These are phyloP conservation scores for Paecilomyces dactylethromorphus DNA, from an alignment of 2,329 filamentous ascomycete species.

Conservation along the genomic window DNA sequence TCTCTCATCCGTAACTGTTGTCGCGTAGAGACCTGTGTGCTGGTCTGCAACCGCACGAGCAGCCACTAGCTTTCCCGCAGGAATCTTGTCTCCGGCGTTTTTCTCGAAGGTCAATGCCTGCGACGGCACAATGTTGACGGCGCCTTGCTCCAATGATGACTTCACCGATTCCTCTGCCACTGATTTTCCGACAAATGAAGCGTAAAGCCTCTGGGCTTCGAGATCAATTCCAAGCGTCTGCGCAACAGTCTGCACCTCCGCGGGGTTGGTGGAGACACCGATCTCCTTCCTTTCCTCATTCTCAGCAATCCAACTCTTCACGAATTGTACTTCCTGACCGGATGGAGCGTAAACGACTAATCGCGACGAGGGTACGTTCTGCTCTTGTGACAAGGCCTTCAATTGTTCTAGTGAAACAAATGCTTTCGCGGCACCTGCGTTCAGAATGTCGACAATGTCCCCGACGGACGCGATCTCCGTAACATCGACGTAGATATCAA, in stretches of 20 bases:
- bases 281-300: constrained; percentile 29
- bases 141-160: constrained; percentile 41
- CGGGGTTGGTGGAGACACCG: constrained; percentile 25
- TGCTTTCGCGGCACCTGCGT: constrained; percentile 76
- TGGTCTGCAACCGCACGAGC: constrained; percentile 74
- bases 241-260: constrained; percentile 32
- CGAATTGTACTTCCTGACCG: constrained; percentile 28
- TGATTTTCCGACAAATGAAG: constrained; percentile 25
- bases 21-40: constrained; percentile 76
- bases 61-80: constrained; percentile 64
- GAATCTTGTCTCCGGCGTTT: constrained; percentile 53
- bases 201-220: constrained; percentile 36
- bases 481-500: constrained; percentile 68
- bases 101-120: constrained; percentile 61
- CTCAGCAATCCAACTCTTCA: constrained; percentile 35
- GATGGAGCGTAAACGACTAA: constrained; percentile 49
- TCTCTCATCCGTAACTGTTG: constrained; percentile 82
- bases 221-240: constrained; percentile 30
- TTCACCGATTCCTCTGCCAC: constrained; percentile 43
- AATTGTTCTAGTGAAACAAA: constrained; percentile 72
- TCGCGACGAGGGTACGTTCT: constrained; percentile 48
- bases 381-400: constrained; percentile 44
- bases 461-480: constrained; percentile 61
- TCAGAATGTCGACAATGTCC: constrained; percentile 72
- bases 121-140: constrained; percentile 70